Evolutionary conservation across 2,329 filamentous ascomycete genomes (phyloP).

Genomic region (Blastomyces parvus): DNA sequence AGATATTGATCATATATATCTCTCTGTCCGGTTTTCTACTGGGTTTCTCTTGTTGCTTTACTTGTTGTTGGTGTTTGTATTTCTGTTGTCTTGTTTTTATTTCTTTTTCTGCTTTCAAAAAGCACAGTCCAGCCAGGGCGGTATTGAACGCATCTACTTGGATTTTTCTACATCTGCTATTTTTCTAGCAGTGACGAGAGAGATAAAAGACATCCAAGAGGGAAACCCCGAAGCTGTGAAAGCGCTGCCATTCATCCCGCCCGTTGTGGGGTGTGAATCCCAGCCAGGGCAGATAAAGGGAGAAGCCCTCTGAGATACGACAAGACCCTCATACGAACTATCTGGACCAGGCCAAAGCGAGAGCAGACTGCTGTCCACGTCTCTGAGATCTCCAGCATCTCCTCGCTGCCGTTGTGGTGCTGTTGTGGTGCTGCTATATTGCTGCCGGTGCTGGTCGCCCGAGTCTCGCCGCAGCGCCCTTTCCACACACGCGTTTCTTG

Average conservation of each 20-base stretch:
- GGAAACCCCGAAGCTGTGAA: neutral
- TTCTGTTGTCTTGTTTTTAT: neutral
- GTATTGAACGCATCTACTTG: no score
- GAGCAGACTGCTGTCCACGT: neutral
- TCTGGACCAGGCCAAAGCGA: neutral
- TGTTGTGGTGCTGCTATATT: neutral
- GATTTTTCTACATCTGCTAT: no score
- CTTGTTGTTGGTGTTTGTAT: neutral
- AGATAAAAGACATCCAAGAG: neutral
- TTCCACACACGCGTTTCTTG: slow-evolving; percentile 17
- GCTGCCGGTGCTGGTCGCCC: neutral
- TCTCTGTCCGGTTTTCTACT: neutral
- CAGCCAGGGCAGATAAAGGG: neutral
- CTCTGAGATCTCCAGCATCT: neutral
- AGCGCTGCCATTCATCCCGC: neutral
- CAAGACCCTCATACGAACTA: neutral
- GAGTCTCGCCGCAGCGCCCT: neutral
- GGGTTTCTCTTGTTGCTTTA: neutral
- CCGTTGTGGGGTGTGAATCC: neutral
- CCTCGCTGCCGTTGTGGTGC: neutral
- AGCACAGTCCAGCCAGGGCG: neutral
- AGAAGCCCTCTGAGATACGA: neutral
- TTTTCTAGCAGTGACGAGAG: no score
- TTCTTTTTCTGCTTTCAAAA: neutral
- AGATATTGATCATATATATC: neutral